Conservation (phyloP, 176 grass and related monocot genomes). For the Avena insularis region DNA sequence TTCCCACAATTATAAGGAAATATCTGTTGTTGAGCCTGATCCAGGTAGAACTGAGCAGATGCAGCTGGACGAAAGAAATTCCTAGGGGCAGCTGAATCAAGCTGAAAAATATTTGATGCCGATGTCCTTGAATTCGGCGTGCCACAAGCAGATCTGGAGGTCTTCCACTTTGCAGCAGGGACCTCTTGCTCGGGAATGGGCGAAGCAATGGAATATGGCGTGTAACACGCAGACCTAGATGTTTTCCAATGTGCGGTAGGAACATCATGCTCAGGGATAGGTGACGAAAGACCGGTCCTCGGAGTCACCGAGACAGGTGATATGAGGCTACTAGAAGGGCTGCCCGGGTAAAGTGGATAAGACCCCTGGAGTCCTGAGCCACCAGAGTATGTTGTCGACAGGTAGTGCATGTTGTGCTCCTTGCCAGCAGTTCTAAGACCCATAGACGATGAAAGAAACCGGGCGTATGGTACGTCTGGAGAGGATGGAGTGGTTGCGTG, state of each 20-base stretch:
- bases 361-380: conserved; percentile 62
- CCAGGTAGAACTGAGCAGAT: conserved; percentile 83
- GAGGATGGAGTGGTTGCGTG: conserved; percentile 79
- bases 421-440: conserved; percentile 68
- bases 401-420: conserved; percentile 57
- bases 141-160: conserved; percentile 68
- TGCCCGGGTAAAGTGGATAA: conserved; percentile 75
- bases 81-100: conserved; percentile 59
- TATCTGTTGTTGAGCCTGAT: conserved; percentile 78
- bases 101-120: conserved; percentile 70
- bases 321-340: conserved; percentile 83
- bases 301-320: conserved; percentile 79
- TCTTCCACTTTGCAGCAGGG: conserved; percentile 54
- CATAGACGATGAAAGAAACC: conserved; percentile 70
- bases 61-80: conserved; percentile 75
- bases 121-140: conserved; percentile 69
- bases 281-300: conserved; percentile 76
- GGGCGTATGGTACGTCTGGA: conserved; percentile 77
- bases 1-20: conserved; percentile 64
- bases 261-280: conserved; percentile 71
- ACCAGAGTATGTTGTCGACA: conserved; percentile 37
- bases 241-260: conserved; percentile 62
- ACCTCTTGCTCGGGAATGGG: conserved; percentile 69
- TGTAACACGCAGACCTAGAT: conserved; percentile 71
- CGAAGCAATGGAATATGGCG: conserved; percentile 64